Evolutionary conservation across 2,329 filamentous ascomycete genomes (phyloP), one percentile per base, ranked within the genome.

Genomic region (Aspergillus sp.): DNA sequence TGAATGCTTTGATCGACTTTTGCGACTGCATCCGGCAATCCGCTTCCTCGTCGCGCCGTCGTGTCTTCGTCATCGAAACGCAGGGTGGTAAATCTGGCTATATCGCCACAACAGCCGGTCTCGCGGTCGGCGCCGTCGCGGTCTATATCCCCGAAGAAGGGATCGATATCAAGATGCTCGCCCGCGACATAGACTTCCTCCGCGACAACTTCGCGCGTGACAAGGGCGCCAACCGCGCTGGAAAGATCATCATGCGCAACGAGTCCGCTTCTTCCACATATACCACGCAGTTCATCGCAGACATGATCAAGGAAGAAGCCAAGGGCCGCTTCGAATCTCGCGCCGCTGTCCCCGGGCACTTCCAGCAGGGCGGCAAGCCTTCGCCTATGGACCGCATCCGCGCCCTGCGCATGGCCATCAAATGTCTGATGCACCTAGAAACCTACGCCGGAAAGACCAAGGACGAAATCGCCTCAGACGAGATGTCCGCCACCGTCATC

Each of bases 1-100:
- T 99, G 62, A 99, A 99, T 78, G 92, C 96, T 55, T 83, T 99
- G 40, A 91, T 97, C 62, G 86, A 89, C 66, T 99, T 97, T 78
- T 97, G 93, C 73, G 95, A 99, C 80, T 93, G 93, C 69, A 97
- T 98, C 77, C 92, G 96, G 76, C 95, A 98, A 75, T 97, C 93
- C 2, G 95, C 95, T 0, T 97, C 93, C 1, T 93, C 95, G 2
- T 96, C 92, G 2, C 89, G 95, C 58, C 88, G 95, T 45, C 88
- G 95, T 60, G 93, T 98, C 55, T 99, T 99, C 76, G 93, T 99
- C 53, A 93, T 99, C 55, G 95, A 99, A 79, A 98, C 95, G 0
- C 95, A 99, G 78, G 95, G 95, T 68, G 95, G 95, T 37, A 88
- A 90, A 57, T 97, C 91, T 4, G 95, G 95, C 19, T 99, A 98